Evolutionary conservation across 495 filamentous ascomycete genomes (phyloP), one percentile per base, ranked within the genome.

Genomic region (Arthonia radiata): DNA sequence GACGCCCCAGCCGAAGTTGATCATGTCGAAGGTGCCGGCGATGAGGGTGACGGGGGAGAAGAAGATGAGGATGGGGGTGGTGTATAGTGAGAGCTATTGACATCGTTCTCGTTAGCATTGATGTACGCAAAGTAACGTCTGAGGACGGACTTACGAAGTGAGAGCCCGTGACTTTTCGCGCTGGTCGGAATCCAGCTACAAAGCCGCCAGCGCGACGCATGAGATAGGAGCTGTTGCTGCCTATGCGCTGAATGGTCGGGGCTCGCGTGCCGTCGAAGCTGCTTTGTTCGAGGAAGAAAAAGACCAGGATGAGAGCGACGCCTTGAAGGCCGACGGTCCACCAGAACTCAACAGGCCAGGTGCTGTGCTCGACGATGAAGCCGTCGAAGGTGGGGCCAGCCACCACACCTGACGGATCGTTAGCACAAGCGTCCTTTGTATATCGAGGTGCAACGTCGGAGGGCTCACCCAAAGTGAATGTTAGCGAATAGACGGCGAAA

Each of bases 321-420:
- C 47, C 54, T 1, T 53, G 32, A 0, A 53, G 30, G 5, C 43
- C 52, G 1, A 60, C 40, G 1, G 50, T 52, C 57, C 57, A 62
- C 57, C 59, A 64, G 38, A 56, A 60, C 29, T 51, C 46, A 4
- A 51, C 38, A 0, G 47, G 43, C 46, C 55, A 63, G 10, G 47
- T 46, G 0, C 33, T 36, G n/a, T 43, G 34, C 0, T 45, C 39
- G 0, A 50, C 46, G 29, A 61, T 50, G 26, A 59, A 60, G 3
- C 50, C 58, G 0, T 45, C 48, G 23, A 61, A 46, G 0, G 55
- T 57, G 4, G 52, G 49, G 3, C 47, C 53, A 0, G 42, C 49
- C 2, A 53, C 42, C 1, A 44, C 50, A 4, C 49, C 57, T 9
- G 34, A 18, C 32, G 56, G 44, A 16, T 56, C 42, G 7, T 42